Base-by-base conservation (phyloP, 2,329 filamentous ascomycete genomes). In the Calonectria pauciramosa region DNA sequence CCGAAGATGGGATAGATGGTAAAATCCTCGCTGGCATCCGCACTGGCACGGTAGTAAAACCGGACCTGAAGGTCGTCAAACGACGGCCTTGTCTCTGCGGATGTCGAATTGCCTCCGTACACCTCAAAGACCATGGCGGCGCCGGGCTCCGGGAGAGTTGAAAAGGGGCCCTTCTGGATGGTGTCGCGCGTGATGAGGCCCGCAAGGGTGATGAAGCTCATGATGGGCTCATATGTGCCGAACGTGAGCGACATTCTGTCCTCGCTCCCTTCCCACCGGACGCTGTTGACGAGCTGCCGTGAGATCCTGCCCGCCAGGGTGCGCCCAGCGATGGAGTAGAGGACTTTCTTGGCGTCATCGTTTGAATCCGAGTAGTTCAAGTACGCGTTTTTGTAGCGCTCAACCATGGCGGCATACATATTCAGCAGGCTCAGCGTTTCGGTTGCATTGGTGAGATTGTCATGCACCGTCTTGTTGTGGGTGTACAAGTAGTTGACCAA, bases 111-210 rank as follows among this genome's bases (percentile, higher is more conserved):
- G 20, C 83, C 76, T 14, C 84, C 83, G 41, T 87, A 83, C 23
- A 93, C 83, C 85, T 98, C 96, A 82, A 97, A 96, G 0, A 91
- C 87, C 89, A 98, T 93, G 51, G 91, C 90, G 1, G 92, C 93
- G 0, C 95, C 95, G 47, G 95, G 95, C 77, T 93, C 89, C 0
- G 94, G 92, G 18, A 92, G 73, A 2, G 73, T 76, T 4, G 81
- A 81, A 68, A 85, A 83, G 77, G 76, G 82, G 38, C 73, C 81
- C 59, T 82, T 86, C 5, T 89, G 87, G n/a, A 85, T 88, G 81
- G 92, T 91, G 67, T 91, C 82, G 0, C 83, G 80, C 64, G 86
- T 87, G 6, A 86, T 86, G 10, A 92, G 86, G 0, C 85, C 83
- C 0, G 88, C 83, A 3, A 92, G 83, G 1, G 87, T 83, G 77